Base-by-base conservation (phyloP, 768 basidiomycete species). In the Tephrocybe rancida region DNA sequence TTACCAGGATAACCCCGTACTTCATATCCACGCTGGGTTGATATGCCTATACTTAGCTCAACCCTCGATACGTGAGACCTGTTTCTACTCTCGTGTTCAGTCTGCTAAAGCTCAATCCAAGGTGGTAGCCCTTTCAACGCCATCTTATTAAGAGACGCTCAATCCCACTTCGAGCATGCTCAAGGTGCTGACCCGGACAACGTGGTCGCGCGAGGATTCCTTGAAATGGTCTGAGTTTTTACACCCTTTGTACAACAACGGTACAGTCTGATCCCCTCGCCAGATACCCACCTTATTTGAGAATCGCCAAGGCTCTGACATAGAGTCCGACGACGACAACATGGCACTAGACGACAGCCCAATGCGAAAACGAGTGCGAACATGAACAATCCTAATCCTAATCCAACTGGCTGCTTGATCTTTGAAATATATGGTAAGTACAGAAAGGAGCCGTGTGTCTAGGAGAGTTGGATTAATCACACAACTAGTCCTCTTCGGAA, bases 1-100 rank as follows among this genome's bases (percentile, higher is more conserved):
- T 2, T 96, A 86, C 72, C 87, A 86, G 64, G 88, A 92, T 59
- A 90, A 92, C 58, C 80, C 88, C 1, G 71, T 85, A 6, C 74
- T 96, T 25, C 91, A 96, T 62, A 75, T 85, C 14, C 95, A 95
- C 57, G 92, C 94, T 2, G 94, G 91, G 1, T 70, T 95, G 48
- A 71, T 91, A 11, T 81, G 78, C 24, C 71, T 94, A 21, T 83
- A 87, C 60, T 69, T 83, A n/a, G 78, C 83, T 10, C 84, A 84
- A 57, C 69, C 67, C 1, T 41, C 35, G 9, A 51, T n/a, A 29
- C 47, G 61, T 58, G 45, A 50, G 61, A 51, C n/a, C 46, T 29
- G 18, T 34, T 30, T 34, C 19, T 35, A 18, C 7, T 18, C 27
- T 6, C 48, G 26, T 21, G 27, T 26, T 38, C 22, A 25, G 18